phyloP scores from a whole-genome alignment of 768 basidiomycete genomes.

The Kwoniella dejecticola region DNA sequence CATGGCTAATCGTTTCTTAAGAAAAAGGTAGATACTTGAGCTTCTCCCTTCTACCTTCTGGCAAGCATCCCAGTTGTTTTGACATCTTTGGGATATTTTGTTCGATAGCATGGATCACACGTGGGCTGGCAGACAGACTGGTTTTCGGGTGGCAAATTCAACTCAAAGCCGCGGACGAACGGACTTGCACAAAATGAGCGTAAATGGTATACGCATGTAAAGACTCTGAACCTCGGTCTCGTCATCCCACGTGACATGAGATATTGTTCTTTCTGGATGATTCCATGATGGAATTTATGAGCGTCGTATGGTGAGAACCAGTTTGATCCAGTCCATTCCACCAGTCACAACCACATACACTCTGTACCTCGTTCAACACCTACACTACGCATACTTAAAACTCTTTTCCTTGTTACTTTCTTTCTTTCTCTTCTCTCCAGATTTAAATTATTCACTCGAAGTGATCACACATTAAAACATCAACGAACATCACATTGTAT shows the following conservation, averaged over 20 bases:
- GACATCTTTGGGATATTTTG: too few species aligned
- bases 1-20: too few species aligned
- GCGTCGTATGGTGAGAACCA: constrained; percentile 4
- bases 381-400: constrained; percentile 17
- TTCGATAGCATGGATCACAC: too few species aligned
- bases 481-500: background rate
- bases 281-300: constrained; percentile 22
- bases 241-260: constrained; percentile 3
- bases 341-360: background rate
- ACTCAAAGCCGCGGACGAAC: background rate
- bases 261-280: constrained; percentile 15
- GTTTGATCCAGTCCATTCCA: constrained; percentile 20
- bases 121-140: too few species aligned
- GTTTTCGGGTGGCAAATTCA: too few species aligned
- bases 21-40: too few species aligned
- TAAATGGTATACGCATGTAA: background rate
- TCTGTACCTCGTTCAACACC: constrained; percentile 7
- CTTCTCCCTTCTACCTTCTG: too few species aligned
- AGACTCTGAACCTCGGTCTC: background rate
- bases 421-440: constrained; percentile 14
- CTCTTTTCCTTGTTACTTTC: background rate
- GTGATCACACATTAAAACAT: constrained; percentile 10
- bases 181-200: background rate
- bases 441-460: background rate
- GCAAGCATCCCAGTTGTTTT: too few species aligned